phyloP scores from a whole-genome alignment of 805 yeast genomes.

The Lipomyces kockii region DNA sequence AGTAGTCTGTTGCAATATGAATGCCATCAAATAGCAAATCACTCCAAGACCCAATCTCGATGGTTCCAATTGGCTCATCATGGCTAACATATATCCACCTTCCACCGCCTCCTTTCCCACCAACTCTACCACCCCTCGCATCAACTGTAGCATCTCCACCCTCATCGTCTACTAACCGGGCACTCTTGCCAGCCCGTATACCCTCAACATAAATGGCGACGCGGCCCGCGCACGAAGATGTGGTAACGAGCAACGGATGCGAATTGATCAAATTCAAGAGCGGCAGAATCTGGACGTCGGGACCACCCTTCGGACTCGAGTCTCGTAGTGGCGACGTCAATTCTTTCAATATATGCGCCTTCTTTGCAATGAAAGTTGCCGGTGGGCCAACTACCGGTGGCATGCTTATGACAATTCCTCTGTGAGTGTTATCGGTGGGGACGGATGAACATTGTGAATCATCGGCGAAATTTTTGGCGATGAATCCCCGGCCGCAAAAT shows the following conservation, averaged over 20 bases:
- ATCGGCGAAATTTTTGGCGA: background rate
- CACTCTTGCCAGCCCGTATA: constrained; percentile 47
- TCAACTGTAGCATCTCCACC: constrained; percentile 10
- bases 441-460: background rate
- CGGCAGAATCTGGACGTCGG: constrained; percentile 76
- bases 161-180: background rate
- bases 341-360: constrained; percentile 23
- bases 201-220: constrained; percentile 85
- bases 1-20: constrained; percentile 35
- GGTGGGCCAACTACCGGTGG: background rate
- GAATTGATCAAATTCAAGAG: constrained; percentile 69
- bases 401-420: background rate
- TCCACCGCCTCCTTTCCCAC: constrained; percentile 87
- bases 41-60: constrained; percentile 37
- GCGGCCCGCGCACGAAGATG: constrained; percentile 88
- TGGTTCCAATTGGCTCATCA: constrained; percentile 44
- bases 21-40: constrained; percentile 38
- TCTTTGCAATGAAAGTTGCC: constrained; percentile 18
- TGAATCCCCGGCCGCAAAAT: background rate
- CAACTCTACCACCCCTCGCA: constrained; percentile 48
- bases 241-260: constrained; percentile 72
- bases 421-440: background rate
- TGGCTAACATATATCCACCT: constrained; percentile 83
- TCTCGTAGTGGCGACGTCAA: constrained; percentile 46
- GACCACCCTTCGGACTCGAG: constrained; percentile 85